A percentile compares a stretch with the other conserved stretches of the same genome.
phyloP scores from a whole-genome alignment of 371 early-diverging fungal genomes.

The Mucor mucedo region DNA sequence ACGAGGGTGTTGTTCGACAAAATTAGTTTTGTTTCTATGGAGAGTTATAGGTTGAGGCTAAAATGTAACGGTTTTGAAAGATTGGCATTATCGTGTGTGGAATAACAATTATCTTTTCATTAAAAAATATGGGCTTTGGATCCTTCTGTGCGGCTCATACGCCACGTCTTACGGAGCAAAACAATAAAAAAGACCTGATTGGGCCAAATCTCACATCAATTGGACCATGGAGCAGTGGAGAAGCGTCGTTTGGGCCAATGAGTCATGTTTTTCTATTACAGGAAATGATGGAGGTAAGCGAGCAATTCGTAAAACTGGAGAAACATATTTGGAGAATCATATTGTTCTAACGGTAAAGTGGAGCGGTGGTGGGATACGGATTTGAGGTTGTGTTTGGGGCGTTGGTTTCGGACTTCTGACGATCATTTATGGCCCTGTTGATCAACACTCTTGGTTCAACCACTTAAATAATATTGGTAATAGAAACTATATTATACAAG shows the following conservation, averaged over 20 bases:
- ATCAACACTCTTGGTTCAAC: constrained; percentile 12
- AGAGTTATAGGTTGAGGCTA: no score
- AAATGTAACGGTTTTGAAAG: no score
- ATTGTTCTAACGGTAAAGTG: not conserved
- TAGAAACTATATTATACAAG: constrained; percentile 12
- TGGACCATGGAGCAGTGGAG: constrained; percentile 19
- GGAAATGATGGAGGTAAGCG: constrained; percentile 5
- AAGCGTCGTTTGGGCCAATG: constrained; percentile 17
- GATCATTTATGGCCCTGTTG: not conserved
- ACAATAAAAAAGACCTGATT: not conserved
- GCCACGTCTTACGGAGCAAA: not conserved
- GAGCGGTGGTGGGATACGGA: not conserved
- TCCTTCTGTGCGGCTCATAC: no score
- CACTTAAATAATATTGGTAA: not conserved
- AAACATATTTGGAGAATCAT: not conserved
- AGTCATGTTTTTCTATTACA: constrained; percentile 5
- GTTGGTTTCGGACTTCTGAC: constrained; percentile 5
- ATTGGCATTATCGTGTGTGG: no score
- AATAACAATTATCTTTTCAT: not conserved
- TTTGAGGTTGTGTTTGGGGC: constrained; percentile 19
- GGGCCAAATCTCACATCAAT: constrained; percentile 1
- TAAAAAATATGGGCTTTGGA: not conserved
- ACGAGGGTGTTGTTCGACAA: no score
- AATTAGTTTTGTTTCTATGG: no score
- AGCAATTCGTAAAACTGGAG: not conserved